phyloP scores from a whole-genome alignment of 2,329 filamentous ascomycete genomes.

The Tympanopsis confertula region DNA sequence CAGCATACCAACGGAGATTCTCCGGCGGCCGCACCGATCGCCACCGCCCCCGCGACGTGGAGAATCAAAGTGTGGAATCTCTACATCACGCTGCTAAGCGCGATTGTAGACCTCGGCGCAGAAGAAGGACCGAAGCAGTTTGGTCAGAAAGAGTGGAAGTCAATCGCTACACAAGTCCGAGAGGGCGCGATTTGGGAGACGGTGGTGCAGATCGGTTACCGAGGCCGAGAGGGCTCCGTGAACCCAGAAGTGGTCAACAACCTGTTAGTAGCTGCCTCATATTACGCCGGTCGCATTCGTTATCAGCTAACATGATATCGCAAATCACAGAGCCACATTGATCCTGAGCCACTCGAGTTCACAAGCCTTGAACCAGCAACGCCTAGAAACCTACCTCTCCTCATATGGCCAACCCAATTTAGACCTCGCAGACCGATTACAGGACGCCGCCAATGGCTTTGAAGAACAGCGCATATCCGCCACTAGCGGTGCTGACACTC shows the following conservation, averaged over 20 bases:
- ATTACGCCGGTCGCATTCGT: too few species aligned
- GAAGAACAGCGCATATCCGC: slow-evolving; percentile 15
- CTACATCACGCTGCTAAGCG: neutral
- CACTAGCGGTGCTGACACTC: slow-evolving; percentile 40
- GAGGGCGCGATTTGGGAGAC: neutral
- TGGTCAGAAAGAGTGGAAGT: neutral
- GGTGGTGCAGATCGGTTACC: neutral
- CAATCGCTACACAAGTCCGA: neutral
- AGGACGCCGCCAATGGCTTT: slow-evolving; percentile 14
- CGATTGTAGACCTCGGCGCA: neutral
- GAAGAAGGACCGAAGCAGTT: neutral
- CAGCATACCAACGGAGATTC: neutral
- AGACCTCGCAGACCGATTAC: slow-evolving; percentile 36
- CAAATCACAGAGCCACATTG: slow-evolving; percentile 40
- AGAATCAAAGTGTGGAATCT: neutral
- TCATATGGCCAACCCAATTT: slow-evolving; percentile 40
- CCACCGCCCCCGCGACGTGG: neutral
- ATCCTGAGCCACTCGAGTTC: slow-evolving; percentile 47
- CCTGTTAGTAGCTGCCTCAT: too few species aligned
- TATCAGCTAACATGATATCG: too few species aligned
- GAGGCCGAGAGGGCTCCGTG: neutral
- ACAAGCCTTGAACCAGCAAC: slow-evolving; percentile 47
- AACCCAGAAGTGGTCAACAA: neutral
- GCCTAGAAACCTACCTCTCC: slow-evolving; percentile 50
- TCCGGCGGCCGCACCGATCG: neutral